Evolutionary conservation across 345 rosid genomes (phyloP).

Genomic region (Aegle marmelos): DNA sequence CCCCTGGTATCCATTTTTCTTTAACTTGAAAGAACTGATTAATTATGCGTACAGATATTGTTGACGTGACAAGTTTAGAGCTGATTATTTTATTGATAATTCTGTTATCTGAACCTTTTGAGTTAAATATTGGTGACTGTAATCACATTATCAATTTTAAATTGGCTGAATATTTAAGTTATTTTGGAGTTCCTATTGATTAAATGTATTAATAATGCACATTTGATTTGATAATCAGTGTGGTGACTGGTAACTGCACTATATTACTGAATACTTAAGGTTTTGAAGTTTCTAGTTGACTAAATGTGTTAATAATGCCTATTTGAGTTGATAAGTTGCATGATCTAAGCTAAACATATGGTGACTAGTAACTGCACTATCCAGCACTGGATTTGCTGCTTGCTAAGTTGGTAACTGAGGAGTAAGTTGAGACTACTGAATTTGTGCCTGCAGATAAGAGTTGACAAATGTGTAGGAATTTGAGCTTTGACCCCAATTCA

Average conservation of each 20-base stretch:
- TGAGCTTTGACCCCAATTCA: conserved; percentile 6
- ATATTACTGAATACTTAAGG: neutral
- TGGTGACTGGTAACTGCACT: neutral
- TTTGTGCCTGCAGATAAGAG: neutral
- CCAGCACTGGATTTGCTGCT: neutral
- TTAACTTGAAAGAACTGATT: neutral
- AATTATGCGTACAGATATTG: neutral
- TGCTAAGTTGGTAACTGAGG: neutral
- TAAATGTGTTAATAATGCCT: neutral
- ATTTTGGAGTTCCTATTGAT: neutral
- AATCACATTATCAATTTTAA: neutral
- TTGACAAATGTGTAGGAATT: neutral
- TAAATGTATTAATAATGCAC: neutral
- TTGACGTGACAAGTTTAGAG: neutral
- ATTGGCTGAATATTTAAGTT: neutral
- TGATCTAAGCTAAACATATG: neutral
- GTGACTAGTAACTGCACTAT: neutral
- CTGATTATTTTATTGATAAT: neutral
- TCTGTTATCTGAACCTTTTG: neutral
- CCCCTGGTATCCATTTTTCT: neutral
- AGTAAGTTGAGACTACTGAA: neutral
- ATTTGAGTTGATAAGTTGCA: neutral
- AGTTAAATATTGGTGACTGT: neutral
- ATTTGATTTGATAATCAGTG: neutral
- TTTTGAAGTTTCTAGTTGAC: neutral